Evolutionary conservation across 2,329 filamentous ascomycete species (phyloP).

Genomic region (Fusarium lateritium): DNA sequence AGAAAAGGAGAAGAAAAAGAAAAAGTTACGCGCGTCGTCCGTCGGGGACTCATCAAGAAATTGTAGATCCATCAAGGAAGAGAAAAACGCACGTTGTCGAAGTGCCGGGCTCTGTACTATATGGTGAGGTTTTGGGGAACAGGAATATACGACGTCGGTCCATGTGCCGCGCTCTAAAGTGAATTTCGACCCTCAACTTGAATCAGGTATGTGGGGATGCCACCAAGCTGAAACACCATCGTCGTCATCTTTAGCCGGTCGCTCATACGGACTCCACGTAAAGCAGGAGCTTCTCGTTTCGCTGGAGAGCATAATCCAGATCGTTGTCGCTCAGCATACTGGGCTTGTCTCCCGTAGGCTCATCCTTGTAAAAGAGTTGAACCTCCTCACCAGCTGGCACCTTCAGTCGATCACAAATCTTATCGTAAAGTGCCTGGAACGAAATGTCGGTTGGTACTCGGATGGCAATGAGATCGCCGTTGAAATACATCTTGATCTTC

Average conservation of each 20-base stretch:
- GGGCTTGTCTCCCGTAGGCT: constrained; percentile 81
- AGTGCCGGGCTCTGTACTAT: constrained; percentile 24
- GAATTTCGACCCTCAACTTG: constrained; percentile 25
- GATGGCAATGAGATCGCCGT: constrained; percentile 92
- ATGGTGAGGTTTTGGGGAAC: constrained; percentile 16
- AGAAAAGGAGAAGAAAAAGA: constrained; percentile 14
- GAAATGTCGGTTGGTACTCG: constrained; percentile 86
- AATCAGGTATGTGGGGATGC: constrained; percentile 27
- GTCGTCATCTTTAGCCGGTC: constrained; percentile 21
- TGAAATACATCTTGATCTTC: constrained; percentile 96
- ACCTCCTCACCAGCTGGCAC: constrained; percentile 78
- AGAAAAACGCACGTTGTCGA: constrained; percentile 22
- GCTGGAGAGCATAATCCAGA: constrained; percentile 82
- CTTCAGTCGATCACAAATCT: constrained; percentile 87
- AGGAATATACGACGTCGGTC: constrained; percentile 18
- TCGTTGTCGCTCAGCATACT: constrained; percentile 85
- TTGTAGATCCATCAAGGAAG: constrained; percentile 38
- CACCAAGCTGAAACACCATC: constrained; percentile 43
- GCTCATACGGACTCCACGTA: constrained; percentile 72
- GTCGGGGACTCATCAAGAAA: constrained; percentile 37
- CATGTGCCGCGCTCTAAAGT: constrained; percentile 18
- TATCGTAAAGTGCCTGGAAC: constrained; percentile 84
- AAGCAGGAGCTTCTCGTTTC: constrained; percentile 90
- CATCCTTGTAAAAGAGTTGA: constrained; percentile 88
- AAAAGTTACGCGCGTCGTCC: constrained; percentile 25